Percentiles rank a stretch among this genome's conserved stretches.
These are phyloP conservation scores for Puccinia polysora DNA, from an alignment of 1,284 basidiomycete genomes.

Conservation along the genomic window DNA sequence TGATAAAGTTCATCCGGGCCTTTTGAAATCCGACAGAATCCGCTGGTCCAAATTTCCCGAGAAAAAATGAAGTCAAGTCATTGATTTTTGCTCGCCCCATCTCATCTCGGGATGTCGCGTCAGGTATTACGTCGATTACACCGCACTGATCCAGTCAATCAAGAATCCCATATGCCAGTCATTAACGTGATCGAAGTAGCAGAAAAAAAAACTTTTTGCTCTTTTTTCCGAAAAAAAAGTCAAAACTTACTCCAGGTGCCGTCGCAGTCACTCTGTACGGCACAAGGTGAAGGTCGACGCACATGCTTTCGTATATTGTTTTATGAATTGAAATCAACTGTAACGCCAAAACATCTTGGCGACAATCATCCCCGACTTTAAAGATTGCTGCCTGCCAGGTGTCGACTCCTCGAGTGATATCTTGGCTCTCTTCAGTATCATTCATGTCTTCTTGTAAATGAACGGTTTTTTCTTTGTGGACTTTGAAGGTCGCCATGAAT, in stretches of 20 bases:
- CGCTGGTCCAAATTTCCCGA: constrained; percentile 85
- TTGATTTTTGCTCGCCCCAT: constrained; percentile 99
- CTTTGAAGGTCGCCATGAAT: constrained; percentile 99
- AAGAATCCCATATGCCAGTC: constrained; percentile 16
- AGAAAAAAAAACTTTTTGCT: no score
- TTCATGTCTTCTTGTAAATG: constrained; percentile 65
- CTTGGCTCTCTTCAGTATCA: constrained; percentile 57
- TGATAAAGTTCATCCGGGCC: constrained; percentile 92
- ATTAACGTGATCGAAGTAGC: not conserved
- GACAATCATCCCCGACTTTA: constrained; percentile 99
- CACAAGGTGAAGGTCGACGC: constrained; percentile 84
- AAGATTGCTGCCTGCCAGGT: constrained; percentile 99
- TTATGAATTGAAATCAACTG: constrained; percentile 99
- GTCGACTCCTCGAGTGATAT: constrained; percentile 68
- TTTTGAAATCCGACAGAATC: constrained; percentile 86
- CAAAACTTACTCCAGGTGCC: constrained; percentile 75
- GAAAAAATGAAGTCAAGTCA: constrained; percentile 87
- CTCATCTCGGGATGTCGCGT: constrained; percentile 95
- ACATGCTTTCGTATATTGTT: constrained; percentile 83
- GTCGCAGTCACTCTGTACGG: constrained; percentile 98
- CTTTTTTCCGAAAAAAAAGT: no score
- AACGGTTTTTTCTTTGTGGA: constrained; percentile 70
- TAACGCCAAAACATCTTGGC: constrained; percentile 92
- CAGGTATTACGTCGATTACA: constrained; percentile 97
- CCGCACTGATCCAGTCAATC: constrained; percentile 65